Evolutionary conservation across 148 eudicot species (phyloP), one percentile per base, ranked within the genome.

Genomic region (Gaultheria prostrata): DNA sequence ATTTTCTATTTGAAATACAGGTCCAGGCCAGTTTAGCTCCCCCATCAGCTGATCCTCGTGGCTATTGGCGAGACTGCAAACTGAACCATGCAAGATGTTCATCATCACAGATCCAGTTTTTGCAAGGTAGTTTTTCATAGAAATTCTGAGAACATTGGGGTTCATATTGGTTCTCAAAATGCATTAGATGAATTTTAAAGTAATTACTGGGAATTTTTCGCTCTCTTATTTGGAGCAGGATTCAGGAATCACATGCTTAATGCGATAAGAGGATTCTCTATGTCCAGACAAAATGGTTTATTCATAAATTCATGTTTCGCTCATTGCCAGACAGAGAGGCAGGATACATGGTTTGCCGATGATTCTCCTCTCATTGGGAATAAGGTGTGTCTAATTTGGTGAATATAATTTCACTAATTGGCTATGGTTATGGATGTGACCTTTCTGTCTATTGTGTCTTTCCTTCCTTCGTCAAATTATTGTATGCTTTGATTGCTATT

Each of bases 321-420:
- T 84, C 99, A 97, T 87, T 97, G 99, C 94, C 99, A 97, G 53
- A 87, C 99, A 20, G 99, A 97, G 89, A 93, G 93, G 88, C 99
- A 97, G 86, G 99, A 97, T 80, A 97, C 99, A 57, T 97, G 99
- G 99, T 97, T 97, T 83, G 92, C 98, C 0, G 95, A 95, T 84
- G 87, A 91, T 81, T 93, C 99, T 39, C 99, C 99, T 12, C 86
- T 91, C 70, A 69, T 97, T 30, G 84, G 81, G 83, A 89, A 80
- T 73, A 97, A 95, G 99, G 99, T 97, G 90, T 50, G 26, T 32
- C 76, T 4, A 4, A 26, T 1, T 11, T 63, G 32, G 59, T 73
- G 56, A 33, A 49, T 20, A 20, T 77, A 15, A 15, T 77, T 28
- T 77, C 18, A 3, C 50, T 51, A 15, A 30, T 50, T 15, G 80